Evolutionary conservation across 371 early-diverging fungal species (phyloP).

Genomic region (Scutellospora calospora): DNA sequence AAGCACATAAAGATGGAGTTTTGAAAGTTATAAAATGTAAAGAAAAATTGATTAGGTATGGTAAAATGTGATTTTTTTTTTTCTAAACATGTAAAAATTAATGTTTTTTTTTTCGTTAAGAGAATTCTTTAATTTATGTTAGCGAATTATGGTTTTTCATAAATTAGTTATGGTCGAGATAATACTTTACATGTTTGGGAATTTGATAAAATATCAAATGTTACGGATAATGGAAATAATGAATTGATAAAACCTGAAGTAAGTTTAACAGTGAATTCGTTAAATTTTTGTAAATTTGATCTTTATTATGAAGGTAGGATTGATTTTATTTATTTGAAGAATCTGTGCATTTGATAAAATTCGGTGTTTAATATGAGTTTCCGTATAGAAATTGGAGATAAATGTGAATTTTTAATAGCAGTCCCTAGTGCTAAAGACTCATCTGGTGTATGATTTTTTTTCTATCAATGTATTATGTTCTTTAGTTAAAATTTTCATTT

Average conservation of each 20-base stretch:
- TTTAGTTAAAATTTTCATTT: background rate
- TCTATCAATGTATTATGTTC: background rate
- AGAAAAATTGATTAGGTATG: slow-evolving; percentile 38
- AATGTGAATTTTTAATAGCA: slow-evolving; percentile 48
- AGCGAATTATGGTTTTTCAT: background rate
- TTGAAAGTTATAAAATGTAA: background rate
- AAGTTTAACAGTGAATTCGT: slow-evolving; percentile 53
- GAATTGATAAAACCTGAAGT: slow-evolving; percentile 40
- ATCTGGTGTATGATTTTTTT: slow-evolving; percentile 7
- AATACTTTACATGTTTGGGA: slow-evolving; percentile 59
- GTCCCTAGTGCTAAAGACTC: background rate
- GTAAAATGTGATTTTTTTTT: background rate
- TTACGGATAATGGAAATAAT: background rate
- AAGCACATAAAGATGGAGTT: slow-evolving; percentile 36
- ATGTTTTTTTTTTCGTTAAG: background rate
- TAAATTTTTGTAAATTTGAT: slow-evolving; percentile 58
- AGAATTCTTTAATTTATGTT: background rate
- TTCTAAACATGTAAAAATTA: background rate
- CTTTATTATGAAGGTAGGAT: slow-evolving; percentile 40
- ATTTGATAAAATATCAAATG: background rate
- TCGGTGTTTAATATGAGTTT: slow-evolving; percentile 46
- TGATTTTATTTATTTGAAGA: slow-evolving; percentile 3
- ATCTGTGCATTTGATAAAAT: too few relatives aligned
- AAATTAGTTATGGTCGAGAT: slow-evolving; percentile 60
- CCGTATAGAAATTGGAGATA: slow-evolving; percentile 40